Conservation (phyloP, 2,329 filamentous ascomycete species). For the Pseudogymnoascus sp. region DNA sequence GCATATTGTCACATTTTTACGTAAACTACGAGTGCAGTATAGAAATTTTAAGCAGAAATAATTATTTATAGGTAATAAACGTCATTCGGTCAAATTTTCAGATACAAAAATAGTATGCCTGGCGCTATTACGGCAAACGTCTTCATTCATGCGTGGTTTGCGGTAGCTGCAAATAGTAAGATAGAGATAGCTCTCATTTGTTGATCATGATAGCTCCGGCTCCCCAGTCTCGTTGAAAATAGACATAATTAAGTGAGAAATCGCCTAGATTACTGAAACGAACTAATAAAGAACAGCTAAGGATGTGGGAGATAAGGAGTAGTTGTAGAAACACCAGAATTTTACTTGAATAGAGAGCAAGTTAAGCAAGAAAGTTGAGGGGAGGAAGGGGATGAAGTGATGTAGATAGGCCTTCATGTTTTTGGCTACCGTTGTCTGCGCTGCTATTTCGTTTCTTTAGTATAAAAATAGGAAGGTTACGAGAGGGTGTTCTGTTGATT, state of each 20-base stretch:
- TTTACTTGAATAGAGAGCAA: too few relatives aligned
- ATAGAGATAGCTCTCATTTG: slow-evolving; percentile 29
- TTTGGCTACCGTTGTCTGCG: too few relatives aligned
- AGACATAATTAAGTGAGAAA: not conserved
- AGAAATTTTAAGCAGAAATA: not conserved
- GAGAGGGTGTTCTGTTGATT: too few relatives aligned
- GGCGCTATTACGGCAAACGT: slow-evolving; percentile 32
- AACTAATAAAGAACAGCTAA: not conserved
- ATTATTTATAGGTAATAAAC: not conserved
- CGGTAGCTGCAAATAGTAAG: slow-evolving; percentile 43
- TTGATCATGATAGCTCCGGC: not conserved
- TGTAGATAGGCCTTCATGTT: too few relatives aligned
- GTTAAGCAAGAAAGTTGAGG: too few relatives aligned
- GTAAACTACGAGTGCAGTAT: not conserved
- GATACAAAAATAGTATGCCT: not conserved
- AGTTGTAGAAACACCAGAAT: too few relatives aligned
- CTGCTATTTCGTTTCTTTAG: too few relatives aligned
- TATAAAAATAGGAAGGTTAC: too few relatives aligned
- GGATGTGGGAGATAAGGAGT: not conserved
- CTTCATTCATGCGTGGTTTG: slow-evolving; percentile 39
- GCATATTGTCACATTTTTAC: not conserved
- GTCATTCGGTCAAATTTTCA: not conserved
- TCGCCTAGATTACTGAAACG: not conserved
- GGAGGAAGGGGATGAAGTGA: too few relatives aligned
- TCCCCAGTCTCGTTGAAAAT: not conserved